A percentile compares a stretch with the other conserved stretches of the same genome.
Conservation (phyloP, 2,329 filamentous ascomycete genomes). For the Aspergillus ibericus region DNA sequence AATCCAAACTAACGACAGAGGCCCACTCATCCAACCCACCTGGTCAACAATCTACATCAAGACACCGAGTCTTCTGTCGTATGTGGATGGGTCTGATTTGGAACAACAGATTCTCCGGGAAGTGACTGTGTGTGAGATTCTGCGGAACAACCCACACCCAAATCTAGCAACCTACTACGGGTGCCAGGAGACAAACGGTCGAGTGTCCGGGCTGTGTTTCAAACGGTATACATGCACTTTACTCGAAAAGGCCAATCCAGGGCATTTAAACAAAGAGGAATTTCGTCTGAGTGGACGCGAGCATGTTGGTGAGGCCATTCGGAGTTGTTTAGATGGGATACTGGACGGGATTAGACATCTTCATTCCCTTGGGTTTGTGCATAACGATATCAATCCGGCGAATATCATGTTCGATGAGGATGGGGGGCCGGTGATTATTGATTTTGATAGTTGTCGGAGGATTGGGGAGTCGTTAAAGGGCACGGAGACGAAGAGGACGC, state of each 20-base stretch:
- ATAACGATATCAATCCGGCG: slow-evolving; percentile 33
- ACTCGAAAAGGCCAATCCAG: slow-evolving; percentile 24
- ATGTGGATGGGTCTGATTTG: slow-evolving; percentile 14
- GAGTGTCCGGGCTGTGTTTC: slow-evolving; percentile 29
- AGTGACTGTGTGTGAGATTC: slow-evolving; percentile 25
- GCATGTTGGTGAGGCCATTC: slow-evolving; percentile 16
- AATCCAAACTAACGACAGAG: slow-evolving; percentile 18
- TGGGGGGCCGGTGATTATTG: slow-evolving; percentile 23
- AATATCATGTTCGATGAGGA: slow-evolving; percentile 33
- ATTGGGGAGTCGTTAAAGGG: slow-evolving; percentile 19
- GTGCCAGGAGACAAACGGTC: slow-evolving; percentile 13
- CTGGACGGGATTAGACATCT: slow-evolving; percentile 31
- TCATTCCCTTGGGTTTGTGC: slow-evolving; percentile 28
- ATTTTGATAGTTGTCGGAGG: slow-evolving; percentile 32
- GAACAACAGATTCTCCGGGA: slow-evolving; percentile 22
- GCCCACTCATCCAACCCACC: slow-evolving; percentile 12
- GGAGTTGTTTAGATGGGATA: slow-evolving; percentile 20
- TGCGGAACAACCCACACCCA: slow-evolving; percentile 27
- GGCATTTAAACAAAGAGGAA: slow-evolving; percentile 14
- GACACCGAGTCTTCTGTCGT: slow-evolving; percentile 23
- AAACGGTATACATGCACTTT: slow-evolving; percentile 24
- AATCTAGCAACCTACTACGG: slow-evolving; percentile 29
- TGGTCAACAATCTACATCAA: slow-evolving; percentile 24
- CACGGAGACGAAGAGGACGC: slow-evolving; percentile 20
- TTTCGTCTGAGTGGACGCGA: slow-evolving; percentile 22